These are phyloP conservation scores for Cyberlindnera petersonii DNA, from an alignment of 805 yeast species.

Conservation along the genomic window DNA sequence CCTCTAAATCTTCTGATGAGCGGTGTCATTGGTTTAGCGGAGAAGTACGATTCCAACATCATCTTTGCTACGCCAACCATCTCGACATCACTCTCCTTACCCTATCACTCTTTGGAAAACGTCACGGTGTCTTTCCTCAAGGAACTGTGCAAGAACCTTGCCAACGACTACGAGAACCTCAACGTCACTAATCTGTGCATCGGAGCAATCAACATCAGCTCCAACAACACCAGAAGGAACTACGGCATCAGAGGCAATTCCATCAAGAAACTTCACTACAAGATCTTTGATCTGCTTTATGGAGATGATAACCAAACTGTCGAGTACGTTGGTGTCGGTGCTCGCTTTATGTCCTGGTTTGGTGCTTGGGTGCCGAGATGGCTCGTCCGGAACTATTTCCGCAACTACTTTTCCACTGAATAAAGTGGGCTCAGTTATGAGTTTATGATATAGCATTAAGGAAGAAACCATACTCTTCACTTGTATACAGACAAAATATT, in stretches of 20 bases:
- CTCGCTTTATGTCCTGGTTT: conserved; percentile 19
- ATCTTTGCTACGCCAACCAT: conserved; percentile 54
- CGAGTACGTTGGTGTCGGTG: conserved; percentile 25
- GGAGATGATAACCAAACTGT: conserved; percentile 15
- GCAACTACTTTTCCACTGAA: conserved; percentile 10
- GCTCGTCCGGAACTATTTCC: conserved; percentile 18
- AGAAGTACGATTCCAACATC: conserved; percentile 47
- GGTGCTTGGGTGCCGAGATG: conserved; percentile 24
- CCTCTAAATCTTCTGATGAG: conserved; percentile 50
- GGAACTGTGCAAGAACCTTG: conserved; percentile 34
- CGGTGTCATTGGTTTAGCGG: conserved; percentile 52
- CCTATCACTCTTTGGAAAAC: conserved; percentile 63
- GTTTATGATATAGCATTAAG: too few species aligned
- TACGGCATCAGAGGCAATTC: conserved; percentile 24
- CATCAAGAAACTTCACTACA: conserved; percentile 18
- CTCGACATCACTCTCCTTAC: conserved; percentile 48
- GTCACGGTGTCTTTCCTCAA: conserved; percentile 45
- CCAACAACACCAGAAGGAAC: conserved; percentile 24
- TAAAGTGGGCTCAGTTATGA: too few species aligned
- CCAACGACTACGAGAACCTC: conserved; percentile 36
- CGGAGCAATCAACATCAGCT: conserved; percentile 43
- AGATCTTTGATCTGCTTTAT: conserved; percentile 25
- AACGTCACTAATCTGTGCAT: conserved; percentile 41
- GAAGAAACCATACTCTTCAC: too few species aligned
- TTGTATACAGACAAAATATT: too few species aligned